A percentile compares a stretch with the other conserved stretches of the same genome.
Evolutionary conservation across 208 protist genomes (phyloP).

Genomic region (Leishmania major): DNA sequence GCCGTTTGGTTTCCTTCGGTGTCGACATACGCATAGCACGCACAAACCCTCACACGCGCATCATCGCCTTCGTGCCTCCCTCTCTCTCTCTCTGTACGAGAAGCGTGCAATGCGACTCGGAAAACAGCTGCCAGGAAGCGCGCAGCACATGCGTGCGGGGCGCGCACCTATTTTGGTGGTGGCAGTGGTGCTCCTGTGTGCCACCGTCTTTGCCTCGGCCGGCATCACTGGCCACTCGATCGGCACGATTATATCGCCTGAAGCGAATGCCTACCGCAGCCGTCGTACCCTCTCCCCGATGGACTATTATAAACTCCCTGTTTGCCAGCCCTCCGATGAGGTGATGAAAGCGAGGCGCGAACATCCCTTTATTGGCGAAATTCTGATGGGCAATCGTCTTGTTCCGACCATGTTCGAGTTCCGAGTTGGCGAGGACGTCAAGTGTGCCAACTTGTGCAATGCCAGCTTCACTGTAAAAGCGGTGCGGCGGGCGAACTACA

Average conservation of each 20-base stretch:
- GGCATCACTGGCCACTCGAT: constrained; percentile 15
- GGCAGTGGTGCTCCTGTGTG: constrained; percentile 16
- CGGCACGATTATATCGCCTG: constrained; percentile 24
- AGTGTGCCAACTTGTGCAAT: constrained; percentile 45
- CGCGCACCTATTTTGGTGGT: neutral
- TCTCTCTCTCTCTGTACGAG: neutral
- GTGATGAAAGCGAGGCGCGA: constrained; percentile 30
- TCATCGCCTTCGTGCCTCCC: too few species aligned
- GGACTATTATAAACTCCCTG: constrained; percentile 92
- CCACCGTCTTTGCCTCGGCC: neutral
- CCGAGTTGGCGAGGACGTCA: constrained; percentile 31
- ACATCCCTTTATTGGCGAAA: constrained; percentile 93
- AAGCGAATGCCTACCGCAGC: constrained; percentile 93
- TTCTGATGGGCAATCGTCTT: constrained; percentile 94
- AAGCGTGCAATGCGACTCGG: neutral
- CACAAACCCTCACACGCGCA: too few species aligned
- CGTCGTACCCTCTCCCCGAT: constrained; percentile 90
- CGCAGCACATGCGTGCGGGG: neutral
- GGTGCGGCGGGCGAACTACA: constrained; percentile 26
- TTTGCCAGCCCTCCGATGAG: constrained; percentile 72
- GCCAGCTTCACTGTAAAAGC: constrained; percentile 29
- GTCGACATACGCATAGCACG: neutral
- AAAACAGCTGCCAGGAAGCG: neutral
- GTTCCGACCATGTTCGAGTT: constrained; percentile 91
- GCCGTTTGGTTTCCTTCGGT: neutral